Percentiles rank a stretch among this genome's conserved stretches.
phyloP scores from a whole-genome alignment of 164 flowering plant species.

The Houttuynia cordata region DNA sequence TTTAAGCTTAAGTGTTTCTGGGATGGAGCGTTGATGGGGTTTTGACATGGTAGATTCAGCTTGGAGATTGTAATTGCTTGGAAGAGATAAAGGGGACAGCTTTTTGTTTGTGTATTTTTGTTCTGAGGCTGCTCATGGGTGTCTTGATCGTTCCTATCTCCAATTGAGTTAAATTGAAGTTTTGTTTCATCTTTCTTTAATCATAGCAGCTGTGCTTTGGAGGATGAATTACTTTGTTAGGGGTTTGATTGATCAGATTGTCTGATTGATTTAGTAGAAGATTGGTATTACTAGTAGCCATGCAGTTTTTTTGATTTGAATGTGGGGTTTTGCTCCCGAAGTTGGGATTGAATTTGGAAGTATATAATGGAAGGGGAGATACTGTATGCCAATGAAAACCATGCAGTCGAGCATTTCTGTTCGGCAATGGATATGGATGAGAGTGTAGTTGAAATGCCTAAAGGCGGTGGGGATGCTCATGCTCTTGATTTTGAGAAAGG shows the following conservation, averaged over 20 bases:
- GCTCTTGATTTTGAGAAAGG: conserved; percentile 22
- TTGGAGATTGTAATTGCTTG: background rate
- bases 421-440: conserved; percentile 43
- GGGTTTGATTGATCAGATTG: background rate
- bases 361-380: conserved; percentile 24
- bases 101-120: background rate
- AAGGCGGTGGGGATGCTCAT: conserved; percentile 14
- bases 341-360: background rate
- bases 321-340: background rate
- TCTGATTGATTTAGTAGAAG: background rate
- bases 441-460: conserved; percentile 11
- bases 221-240: background rate
- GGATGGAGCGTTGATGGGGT: background rate
- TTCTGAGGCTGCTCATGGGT: background rate
- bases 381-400: conserved; percentile 12
- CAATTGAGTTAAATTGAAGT: background rate
- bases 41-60: background rate
- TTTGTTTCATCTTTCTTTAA: too few relatives aligned
- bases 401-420: conserved; percentile 14
- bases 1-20: background rate
- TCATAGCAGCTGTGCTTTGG: background rate
- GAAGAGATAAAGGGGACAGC: background rate
- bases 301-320: background rate
- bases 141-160: background rate
- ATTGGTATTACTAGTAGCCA: background rate